Evolutionary conservation across 202 grass and related monocot genomes (phyloP), one percentile per base, ranked within the genome.

Genomic region (Elaeis oleifera): DNA sequence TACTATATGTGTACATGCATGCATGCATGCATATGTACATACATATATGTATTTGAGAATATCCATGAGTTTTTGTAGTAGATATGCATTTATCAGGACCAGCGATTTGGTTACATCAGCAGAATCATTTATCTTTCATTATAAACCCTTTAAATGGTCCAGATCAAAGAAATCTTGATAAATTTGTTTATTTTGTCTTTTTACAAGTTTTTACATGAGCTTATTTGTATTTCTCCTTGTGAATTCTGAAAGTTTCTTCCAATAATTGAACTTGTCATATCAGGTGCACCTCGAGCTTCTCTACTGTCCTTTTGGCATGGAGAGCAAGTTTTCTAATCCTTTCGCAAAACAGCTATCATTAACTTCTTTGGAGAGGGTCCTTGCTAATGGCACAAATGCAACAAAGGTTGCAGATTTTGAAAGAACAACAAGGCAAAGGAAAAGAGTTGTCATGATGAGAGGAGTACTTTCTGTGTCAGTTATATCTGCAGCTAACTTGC

Each of bases 271-370:
- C 16, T 56, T 75, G 19, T 44, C 56, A 76, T 18, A 53, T 76
- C 78, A 97, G 92, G 92, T 91, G 51, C 84, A 97, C 61, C 58
- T 97, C 29, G 92, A 97, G 77, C 88, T 97, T 62, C 71, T 97
- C n/a, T 97, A 91, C 72, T 91, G 82, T 59, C 92, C 92, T 56
- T 89, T 81, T 36, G 74, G 76, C 18, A 84, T 63, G 71, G 76
- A 88, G 56, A 80, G 82, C 76, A 81, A 85, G 21, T 58, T 89
- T 71, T 56, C 83, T 15, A 97, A 91, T 71, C 92, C 88, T 76
- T 97, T 91, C 60, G 81, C 77, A 51, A 73, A 58, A 80, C 82
- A 89, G 55, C 76, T 86, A 51, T 74, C 84, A 53, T 68, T 97
- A 67, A 97, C 92, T 59, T 83, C 79, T 76, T 83, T 97, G 84